Base-by-base conservation (phyloP, 768 basidiomycete species). In the Russula sp. region DNA sequence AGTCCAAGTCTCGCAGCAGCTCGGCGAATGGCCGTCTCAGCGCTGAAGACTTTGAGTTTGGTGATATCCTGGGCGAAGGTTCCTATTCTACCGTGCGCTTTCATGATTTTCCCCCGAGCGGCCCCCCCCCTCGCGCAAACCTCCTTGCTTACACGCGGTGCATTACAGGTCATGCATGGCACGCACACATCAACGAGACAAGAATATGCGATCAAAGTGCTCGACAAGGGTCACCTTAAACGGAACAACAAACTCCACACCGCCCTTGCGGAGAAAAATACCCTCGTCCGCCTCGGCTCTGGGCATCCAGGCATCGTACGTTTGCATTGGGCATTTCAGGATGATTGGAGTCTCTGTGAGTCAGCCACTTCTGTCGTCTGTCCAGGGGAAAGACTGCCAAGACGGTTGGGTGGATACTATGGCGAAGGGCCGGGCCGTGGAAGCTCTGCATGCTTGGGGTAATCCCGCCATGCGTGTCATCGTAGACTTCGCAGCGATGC, bases 251-350 rank as follows among this genome's bases (percentile, higher is more conserved):
- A 90, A 72, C 81, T 85, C 69, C 79, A 81, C 32, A 87, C 87
- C 32, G 90, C 87, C n/a, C 77, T 84, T 35, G 81, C 87, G 0
- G 93, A 95, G 76, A 88, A 88, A 72, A 86, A 87, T 66, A 85
- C 87, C 0, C 79, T 95, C 41, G 80, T 88, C 39, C 76, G 79
- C 14, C 77, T 90, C 20, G 77, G 77, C 16, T 78, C 81, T 3
- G 81, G 83, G 4, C 91, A 94, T 73, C 88, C 89, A 6, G 92
- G 92, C 1, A 83, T 96, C 56, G 83, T 95, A 10, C 83, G 84
- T 52, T 75, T 95, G 34, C 86, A 86, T 66, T 91, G 85, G 75
- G 85, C 90, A 1, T 94, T 95, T 68, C 91, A 93, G 66, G 93
- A 95, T 69, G 81, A 85, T 22, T 85, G 82, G 78, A 85, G 86